Base-by-base conservation (phyloP, 192 early-diverging fungal genomes). In the Lobosporangium transversale region DNA sequence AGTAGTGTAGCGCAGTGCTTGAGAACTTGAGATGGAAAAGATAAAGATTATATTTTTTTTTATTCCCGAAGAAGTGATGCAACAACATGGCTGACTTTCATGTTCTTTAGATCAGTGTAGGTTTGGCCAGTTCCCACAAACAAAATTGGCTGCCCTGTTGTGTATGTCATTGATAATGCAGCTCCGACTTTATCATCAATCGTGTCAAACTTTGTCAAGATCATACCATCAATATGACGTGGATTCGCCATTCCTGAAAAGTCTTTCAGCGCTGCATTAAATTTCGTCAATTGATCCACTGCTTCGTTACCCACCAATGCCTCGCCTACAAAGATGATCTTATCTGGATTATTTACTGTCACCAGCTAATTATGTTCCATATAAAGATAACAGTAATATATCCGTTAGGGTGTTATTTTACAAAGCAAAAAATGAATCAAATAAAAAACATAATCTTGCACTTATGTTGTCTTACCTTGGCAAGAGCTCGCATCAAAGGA, bases 91-190 rank as follows among this genome's bases (percentile, higher is more conserved):
- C 80, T 67, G 24, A 94, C 89, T 52, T 90, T 91, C 86, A 97
- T 92, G 53, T 90, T 94, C 66, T 93, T 89, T 68, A 97, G 83
- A 82, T 97, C 95, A 3, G 94, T 97, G 66, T 97, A 98, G 2
- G 97, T 98, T 81, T 98, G 97, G 8, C 97, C 97, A 14, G 95
- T 97, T 26, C 97, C 97, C 18, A 98, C 95, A 88, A 98, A 98
- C 49, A 95, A 79, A 32, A 98, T 97, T 9, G 97, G 97, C 68
- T 96, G 89, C 21, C 95, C 95, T 5, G 97, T 98, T 23, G 90
- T 94, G 68, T 94, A 96, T 7, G 97, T 94, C 97, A 98, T 97
- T 11, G 93, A 94, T 23, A 98, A 78, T 0, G 97, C 97, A 26
- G 97, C 95, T 21, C 97, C 97, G 33, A 98, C 94, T 82, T 96